These are phyloP conservation scores for Candida silvicultrix DNA, from an alignment of 805 yeast species.

Conservation along the genomic window DNA sequence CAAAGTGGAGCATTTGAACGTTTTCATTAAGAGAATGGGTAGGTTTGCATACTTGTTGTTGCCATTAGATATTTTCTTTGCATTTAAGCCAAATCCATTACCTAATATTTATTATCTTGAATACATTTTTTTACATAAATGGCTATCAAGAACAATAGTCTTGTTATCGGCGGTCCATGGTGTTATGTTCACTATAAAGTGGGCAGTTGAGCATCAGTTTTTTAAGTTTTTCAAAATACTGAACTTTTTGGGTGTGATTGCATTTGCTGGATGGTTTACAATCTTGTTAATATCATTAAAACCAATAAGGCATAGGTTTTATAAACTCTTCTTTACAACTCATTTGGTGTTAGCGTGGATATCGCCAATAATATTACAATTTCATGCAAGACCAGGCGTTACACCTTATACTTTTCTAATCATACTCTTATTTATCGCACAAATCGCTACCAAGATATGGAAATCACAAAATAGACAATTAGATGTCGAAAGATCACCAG, in stretches of 20 bases:
- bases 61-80: slow-evolving; percentile 51
- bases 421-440: slow-evolving; percentile 27
- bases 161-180: slow-evolving; percentile 42
- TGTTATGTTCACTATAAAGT: slow-evolving; percentile 42
- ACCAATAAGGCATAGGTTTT: slow-evolving; percentile 41
- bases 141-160: slow-evolving; percentile 59
- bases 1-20: slow-evolving; percentile 26
- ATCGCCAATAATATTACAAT: slow-evolving; percentile 37
- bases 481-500: slow-evolving; percentile 12
- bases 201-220: slow-evolving; percentile 34
- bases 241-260: slow-evolving; percentile 50
- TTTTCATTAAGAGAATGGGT: slow-evolving; percentile 51
- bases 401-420: slow-evolving; percentile 26
- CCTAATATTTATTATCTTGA: slow-evolving; percentile 45
- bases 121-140: slow-evolving; percentile 55
- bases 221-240: slow-evolving; percentile 28
- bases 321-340: slow-evolving; percentile 46
- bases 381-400: slow-evolving; percentile 73
- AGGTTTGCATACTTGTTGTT: slow-evolving; percentile 52
- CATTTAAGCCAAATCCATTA: slow-evolving; percentile 49
- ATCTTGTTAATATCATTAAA: slow-evolving; percentile 41
- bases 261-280: slow-evolving; percentile 28
- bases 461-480: slow-evolving; percentile 12
- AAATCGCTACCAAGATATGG: slow-evolving; percentile 28
- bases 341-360: slow-evolving; percentile 48